phyloP scores from a whole-genome alignment of 1,284 basidiomycete genomes.

The Ustilago loliicola region DNA sequence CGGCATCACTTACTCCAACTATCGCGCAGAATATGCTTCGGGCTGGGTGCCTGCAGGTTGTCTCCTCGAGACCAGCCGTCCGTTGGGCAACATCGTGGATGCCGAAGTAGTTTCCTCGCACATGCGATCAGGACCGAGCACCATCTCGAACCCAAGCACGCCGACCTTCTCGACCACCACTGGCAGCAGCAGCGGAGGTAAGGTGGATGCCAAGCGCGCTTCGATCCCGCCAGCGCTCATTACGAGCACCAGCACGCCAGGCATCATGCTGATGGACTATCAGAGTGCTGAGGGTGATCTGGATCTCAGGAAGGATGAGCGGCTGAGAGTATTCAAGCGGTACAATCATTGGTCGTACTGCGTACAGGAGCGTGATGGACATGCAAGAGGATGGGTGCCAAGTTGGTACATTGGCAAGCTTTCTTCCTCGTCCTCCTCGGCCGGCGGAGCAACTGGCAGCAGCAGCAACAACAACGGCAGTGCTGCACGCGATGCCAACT shows the following conservation, averaged over 20 bases:
- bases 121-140: slow-evolving; percentile 20
- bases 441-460: slow-evolving; percentile 4
- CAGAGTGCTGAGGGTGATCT: slow-evolving; percentile 85
- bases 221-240: slow-evolving; percentile 89
- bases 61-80: slow-evolving; percentile 82
- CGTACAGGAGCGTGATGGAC: slow-evolving; percentile 63
- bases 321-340: slow-evolving; percentile 89
- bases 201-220: slow-evolving; percentile 54
- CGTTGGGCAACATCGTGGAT: slow-evolving; percentile 69
- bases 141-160: slow-evolving; percentile 48
- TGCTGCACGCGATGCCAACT: neutral
- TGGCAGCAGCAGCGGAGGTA: slow-evolving; percentile 5
- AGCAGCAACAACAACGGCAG: neutral
- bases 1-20: slow-evolving; percentile 24
- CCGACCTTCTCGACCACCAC: slow-evolving; percentile 30
- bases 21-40: slow-evolving; percentile 55
- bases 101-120: slow-evolving; percentile 17
- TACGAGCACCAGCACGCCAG: slow-evolving; percentile 92
- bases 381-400: slow-evolving; percentile 68
- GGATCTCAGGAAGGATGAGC: slow-evolving; percentile 85
- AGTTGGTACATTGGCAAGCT: slow-evolving; percentile 66
- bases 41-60: slow-evolving; percentile 77
- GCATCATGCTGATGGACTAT: slow-evolving; percentile 94
- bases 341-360: slow-evolving; percentile 96
- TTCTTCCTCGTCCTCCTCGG: slow-evolving; percentile 19